A percentile compares a stretch with the other conserved stretches of the same genome.
Evolutionary conservation across 306 rosid species (phyloP).

Genomic region (Cicer judaicum): DNA sequence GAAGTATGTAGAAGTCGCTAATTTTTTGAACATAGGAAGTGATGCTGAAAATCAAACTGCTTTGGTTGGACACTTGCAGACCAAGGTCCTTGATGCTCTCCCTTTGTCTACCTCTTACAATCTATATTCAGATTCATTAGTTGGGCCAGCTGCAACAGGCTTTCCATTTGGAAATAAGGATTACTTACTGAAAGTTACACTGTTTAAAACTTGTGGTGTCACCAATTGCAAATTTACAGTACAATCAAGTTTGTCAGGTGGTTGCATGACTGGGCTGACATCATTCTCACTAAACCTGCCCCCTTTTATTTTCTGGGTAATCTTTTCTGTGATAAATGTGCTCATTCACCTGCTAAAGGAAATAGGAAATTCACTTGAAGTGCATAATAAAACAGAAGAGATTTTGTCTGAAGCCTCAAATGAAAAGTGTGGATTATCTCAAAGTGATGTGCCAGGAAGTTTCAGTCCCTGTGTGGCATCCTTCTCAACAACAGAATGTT

Average conservation of each 20-base stretch:
- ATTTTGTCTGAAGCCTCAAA: slow-evolving; percentile 43
- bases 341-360: slow-evolving; percentile 56
- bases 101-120: slow-evolving; percentile 61
- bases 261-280: slow-evolving; percentile 50
- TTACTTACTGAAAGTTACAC: slow-evolving; percentile 58
- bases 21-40: slow-evolving; percentile 54
- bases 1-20: slow-evolving; percentile 65
- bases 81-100: slow-evolving; percentile 67
- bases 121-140: slow-evolving; percentile 50
- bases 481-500: slow-evolving; percentile 58
- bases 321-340: slow-evolving; percentile 59
- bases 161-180: slow-evolving; percentile 60
- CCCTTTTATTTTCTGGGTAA: slow-evolving; percentile 76
- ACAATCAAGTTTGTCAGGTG: slow-evolving; percentile 62
- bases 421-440: slow-evolving; percentile 50
- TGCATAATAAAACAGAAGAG: slow-evolving; percentile 45
- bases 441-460: slow-evolving; percentile 49
- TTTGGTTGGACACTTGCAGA: slow-evolving; percentile 62
- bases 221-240: slow-evolving; percentile 59
- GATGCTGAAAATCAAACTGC: slow-evolving; percentile 53
- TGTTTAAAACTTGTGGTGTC: slow-evolving; percentile 75
- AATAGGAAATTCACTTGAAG: slow-evolving; percentile 57
- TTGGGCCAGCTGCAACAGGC: slow-evolving; percentile 52
- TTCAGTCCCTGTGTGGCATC: slow-evolving; percentile 54
- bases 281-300: slow-evolving; percentile 76